Base-by-base conservation (phyloP, 2,329 filamentous ascomycete genomes). In the Nemania sp. region DNA sequence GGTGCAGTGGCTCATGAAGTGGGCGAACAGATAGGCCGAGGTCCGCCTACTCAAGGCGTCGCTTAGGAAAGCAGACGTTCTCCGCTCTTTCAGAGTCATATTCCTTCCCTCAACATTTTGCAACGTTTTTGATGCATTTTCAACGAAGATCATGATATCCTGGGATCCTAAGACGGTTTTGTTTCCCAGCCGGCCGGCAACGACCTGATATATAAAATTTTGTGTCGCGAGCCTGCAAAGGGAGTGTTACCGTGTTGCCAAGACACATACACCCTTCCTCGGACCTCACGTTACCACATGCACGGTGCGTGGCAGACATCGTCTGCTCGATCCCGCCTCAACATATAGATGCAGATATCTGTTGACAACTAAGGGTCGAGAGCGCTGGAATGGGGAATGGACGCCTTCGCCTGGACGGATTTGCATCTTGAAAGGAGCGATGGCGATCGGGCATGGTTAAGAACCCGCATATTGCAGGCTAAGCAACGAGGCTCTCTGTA, bases 1-100 rank as follows among this genome's bases (percentile, higher is more conserved):
- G 54, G 82, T 99, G 71, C 91, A 97, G 75, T 99, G 95, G 91
- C 82, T 99, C 75, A 94, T 99, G 76, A 94, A 92, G 68, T 90
- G 91, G 75, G 89, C 92, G 65, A 91, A 83, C 74, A 88, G 88
- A 78, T 92, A 78, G 86, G 57, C 37, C 59, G 35, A 29, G 32
- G 48, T 56, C 48, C 55, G 35, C 56, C 47, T 50, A 32, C 32
- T 45, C 55, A 51, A 29, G 50, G 29, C 43, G 57, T 57, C 42
- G 29, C 49, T 39, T 25, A 39, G 21, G 37, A 13, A 20, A 35
- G 46, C 45, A 51, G 39, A 54, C 43, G 7, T 34, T 47, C 37
- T 34, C 42, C 21, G 34, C 43, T 54, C 40, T 37, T 43, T 42
- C 50, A 39, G 20, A 29, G 18, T 42, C 32, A 39, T 57, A 25